Percentiles rank a stretch among this genome's conserved stretches.
Conservation (phyloP, 1,284 basidiomycete species). For the Waitea zeae region DNA sequence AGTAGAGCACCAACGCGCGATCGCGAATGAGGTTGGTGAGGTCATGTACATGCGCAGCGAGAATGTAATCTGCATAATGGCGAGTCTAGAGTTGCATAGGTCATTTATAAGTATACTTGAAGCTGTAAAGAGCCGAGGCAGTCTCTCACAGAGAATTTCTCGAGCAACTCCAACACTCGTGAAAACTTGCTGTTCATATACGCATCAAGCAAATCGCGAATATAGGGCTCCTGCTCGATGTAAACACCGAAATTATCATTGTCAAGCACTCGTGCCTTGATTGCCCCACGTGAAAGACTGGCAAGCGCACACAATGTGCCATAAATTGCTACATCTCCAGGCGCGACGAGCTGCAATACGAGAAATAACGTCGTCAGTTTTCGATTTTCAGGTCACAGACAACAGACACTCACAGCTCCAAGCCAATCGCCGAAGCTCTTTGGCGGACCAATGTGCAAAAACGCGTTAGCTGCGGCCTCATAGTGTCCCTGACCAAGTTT, state of each 20-base stretch:
- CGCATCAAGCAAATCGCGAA: constrained; percentile 66
- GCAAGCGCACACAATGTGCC: constrained; percentile 69
- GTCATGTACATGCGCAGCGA: constrained; percentile 42
- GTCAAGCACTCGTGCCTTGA: constrained; percentile 53
- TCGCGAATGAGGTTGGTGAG: constrained; percentile 47
- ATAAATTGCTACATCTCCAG: constrained; percentile 72
- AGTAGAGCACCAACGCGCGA: constrained; percentile 67
- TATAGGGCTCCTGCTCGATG: constrained; percentile 73
- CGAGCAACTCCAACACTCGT: constrained; percentile 55
- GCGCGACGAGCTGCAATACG: constrained; percentile 40
- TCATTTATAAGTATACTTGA: no score
- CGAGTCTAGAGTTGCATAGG: constrained; percentile 30
- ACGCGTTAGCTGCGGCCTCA: constrained; percentile 55
- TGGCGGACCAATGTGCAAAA: constrained; percentile 50
- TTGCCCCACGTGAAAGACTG: constrained; percentile 46
- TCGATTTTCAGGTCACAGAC: background rate
- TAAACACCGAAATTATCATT: constrained; percentile 57
- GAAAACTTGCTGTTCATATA: constrained; percentile 77
- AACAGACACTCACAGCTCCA: constrained; percentile 29
- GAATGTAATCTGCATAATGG: constrained; percentile 61
- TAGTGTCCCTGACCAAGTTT: constrained; percentile 54
- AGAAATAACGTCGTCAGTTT: background rate
- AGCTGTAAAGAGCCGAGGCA: background rate
- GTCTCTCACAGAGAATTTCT: constrained; percentile 46
- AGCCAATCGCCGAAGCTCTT: constrained; percentile 56